Base-by-base conservation (phyloP, 2,329 filamentous ascomycete species). In the Xylariomycetidae sp. region DNA sequence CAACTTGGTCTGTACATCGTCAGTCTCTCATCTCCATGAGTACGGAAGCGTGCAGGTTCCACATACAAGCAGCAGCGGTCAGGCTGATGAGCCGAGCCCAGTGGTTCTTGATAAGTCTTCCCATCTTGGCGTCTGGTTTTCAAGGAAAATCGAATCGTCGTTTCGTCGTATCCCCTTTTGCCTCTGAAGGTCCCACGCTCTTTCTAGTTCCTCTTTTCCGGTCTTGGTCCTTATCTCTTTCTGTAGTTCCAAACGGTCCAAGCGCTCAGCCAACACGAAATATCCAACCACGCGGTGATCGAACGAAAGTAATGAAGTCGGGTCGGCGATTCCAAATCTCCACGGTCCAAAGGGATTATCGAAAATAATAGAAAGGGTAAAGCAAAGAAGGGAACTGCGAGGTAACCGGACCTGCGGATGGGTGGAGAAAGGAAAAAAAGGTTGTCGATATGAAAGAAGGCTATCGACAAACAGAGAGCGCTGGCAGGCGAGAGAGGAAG, bases 101-200 rank as follows among this genome's bases (percentile, higher is more conserved):
- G 70, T 98, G 92, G 70, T 96, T 96, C 75, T 98, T 98, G 70
- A 98, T 96, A 58, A 98, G 80, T 65, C 83, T 92, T 63, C 92
- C 92, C 92, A 98, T 98, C 43, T 47, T 67, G 60, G 30, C 46
- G 37, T 28, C 44, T 35, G 29, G 15, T 43, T 13, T 31, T 47
- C 32, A 22, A 10, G 15, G 14, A 19, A 22, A 30, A 13, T n/a
- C 31, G 32, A 35, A 43, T 24, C 13, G 37, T 35, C 12, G 16
- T 44, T 35, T 37, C 34, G 38, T 28, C 30, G 31, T 40, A 34
- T 43, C 34, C 34, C 30, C 31, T 35, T 31, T 31, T 29, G 24
- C 46, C 35, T 46, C 34, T 43, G 33, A 32, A 44, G 32, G 29
- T 46, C 34, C 40, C 33, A 35, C 35, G 31, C 34, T 44, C 42